Base-by-base conservation (phyloP, 805 yeast genomes). In the Schwanniomyces sp. region DNA sequence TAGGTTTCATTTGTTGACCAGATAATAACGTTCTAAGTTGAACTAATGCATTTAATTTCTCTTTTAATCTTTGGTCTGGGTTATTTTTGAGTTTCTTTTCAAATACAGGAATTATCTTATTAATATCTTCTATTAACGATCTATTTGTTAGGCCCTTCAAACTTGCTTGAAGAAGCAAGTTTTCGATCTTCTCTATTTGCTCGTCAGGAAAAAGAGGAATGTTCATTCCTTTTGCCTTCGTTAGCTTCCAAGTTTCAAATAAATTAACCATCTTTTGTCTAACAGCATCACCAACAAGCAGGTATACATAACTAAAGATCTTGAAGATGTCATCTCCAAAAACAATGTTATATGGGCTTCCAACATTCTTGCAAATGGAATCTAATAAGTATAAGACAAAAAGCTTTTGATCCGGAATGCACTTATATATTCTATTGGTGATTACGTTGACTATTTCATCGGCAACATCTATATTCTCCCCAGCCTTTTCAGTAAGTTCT, bases 331-430 rank as follows among this genome's bases (percentile, higher is more conserved):
- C 83, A 53, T 81, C 75, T 44, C 91, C 85, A 62, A 94, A 82
- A 44, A 88, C 64, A 6, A 83, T 75, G n/a, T 90, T 88, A 64
- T 92, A 94, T 1, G 98, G 97, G 51, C 84, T 79, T 7, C 97
- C 97, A 28, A 89, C 85, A 58, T 85, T 88, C 66, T 94, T 94
- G 69, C 92, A 87, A 41, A 94, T 87, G 14, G 97, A 91, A 65
- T 94, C 98, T 47, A 94, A 68, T 40, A 92, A 75, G 62, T 92
- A 94, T 50, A 94, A 75, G 4, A 94, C 83, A 57, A 81, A 94
- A 41, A 94, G 75, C 66, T 94, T 94, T 54, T 88, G 91, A 10
- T 80, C 78, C 1, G 97, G 97, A 2, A 88, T 79, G 58, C 94
- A 79, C 63, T 81, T 85, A 53, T 79, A 76, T 42, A 92, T 84